Conservation (phyloP, 2,329 filamentous ascomycete species). For the Colletotrichum chlorophyti region DNA sequence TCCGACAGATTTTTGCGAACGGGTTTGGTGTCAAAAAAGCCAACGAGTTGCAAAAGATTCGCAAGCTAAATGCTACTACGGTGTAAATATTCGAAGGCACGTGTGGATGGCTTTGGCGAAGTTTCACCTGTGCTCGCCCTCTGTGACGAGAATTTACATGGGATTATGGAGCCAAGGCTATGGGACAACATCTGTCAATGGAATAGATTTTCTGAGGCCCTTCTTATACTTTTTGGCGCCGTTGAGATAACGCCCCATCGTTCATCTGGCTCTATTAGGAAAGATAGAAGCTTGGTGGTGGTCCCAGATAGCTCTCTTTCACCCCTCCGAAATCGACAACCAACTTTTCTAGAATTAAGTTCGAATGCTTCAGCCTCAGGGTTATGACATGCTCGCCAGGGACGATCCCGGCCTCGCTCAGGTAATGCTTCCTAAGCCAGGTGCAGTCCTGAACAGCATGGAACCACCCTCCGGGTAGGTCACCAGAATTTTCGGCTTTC, state of each 20-base stretch:
- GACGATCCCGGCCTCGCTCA: slow-evolving; percentile 29
- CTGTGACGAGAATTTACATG: no score
- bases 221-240: no score
- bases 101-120: no score
- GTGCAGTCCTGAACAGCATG: slow-evolving; percentile 55
- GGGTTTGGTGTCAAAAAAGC: slow-evolving; percentile 54
- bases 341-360: slow-evolving; percentile 46
- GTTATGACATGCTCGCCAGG: slow-evolving; percentile 39
- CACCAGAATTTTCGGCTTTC: slow-evolving; percentile 34
- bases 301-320: slow-evolving; percentile 43
- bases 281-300: slow-evolving; percentile 35
- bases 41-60: slow-evolving; percentile 43
- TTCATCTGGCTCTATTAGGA: background rate
- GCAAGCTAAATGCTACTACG: slow-evolving; percentile 26
- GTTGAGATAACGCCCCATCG: background rate
- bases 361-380: slow-evolving; percentile 38
- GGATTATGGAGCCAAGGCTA: no score
- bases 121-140: no score
- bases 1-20: slow-evolving; percentile 56
- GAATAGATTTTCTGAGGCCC: no score
- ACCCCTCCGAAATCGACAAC: slow-evolving; percentile 41
- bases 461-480: slow-evolving; percentile 55
- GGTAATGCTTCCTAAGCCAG: slow-evolving; percentile 50
- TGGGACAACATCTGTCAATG: no score
- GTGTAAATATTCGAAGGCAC: background rate